Base-by-base conservation (phyloP, 805 yeast species). In the Wickerhamomyces silvicola region DNA sequence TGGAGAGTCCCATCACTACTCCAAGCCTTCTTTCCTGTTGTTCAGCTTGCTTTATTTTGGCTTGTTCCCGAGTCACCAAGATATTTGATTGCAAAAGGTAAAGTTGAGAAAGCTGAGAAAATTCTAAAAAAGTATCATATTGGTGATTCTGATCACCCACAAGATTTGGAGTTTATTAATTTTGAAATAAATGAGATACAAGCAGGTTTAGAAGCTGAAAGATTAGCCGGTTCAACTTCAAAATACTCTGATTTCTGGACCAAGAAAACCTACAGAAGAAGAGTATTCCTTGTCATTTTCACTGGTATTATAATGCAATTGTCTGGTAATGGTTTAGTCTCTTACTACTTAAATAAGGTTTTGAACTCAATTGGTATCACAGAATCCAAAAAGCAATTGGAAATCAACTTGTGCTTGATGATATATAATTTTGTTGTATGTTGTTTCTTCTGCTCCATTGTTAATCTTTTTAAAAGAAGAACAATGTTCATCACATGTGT, bases 1-100 rank as follows among this genome's bases (percentile, higher is more conserved):
- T 74, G 79, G 79, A 68, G 73, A 54, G 57, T 73, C 31, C 80
- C 81, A 15, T 59, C 74, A 5, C 60, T 59, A 30, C 39, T 74
- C 24, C 81, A 75, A 52, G 71, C 65, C 23, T 46, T 59, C 7
- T 54, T 67, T 38, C 77, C 80, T 2, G 19, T 62, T 3, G 12
- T 68, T 19, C 75, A 69, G 44, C n/a, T 62, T 5, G 5, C 39
- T 3, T 45, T 61, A 12, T 33, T 60, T 22, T 60, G 33, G 35
- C 60, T 55, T 5, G 54, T 66, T 35, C 78, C 78, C 14, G 76
- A 70, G 48, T 62, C 70, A 13, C 76, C 76, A 38, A 57, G 76
- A 47, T 70, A 37, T 46, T 57, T 58, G 27, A 46, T 68, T 33
- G 54, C 61, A 18, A 60, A 57, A 38, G 71, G 68, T 18, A 54